Evolutionary conservation across 805 yeast species (phyloP), one percentile per base, ranked within the genome.

Genomic region (Schwanniomyces polymorphus): DNA sequence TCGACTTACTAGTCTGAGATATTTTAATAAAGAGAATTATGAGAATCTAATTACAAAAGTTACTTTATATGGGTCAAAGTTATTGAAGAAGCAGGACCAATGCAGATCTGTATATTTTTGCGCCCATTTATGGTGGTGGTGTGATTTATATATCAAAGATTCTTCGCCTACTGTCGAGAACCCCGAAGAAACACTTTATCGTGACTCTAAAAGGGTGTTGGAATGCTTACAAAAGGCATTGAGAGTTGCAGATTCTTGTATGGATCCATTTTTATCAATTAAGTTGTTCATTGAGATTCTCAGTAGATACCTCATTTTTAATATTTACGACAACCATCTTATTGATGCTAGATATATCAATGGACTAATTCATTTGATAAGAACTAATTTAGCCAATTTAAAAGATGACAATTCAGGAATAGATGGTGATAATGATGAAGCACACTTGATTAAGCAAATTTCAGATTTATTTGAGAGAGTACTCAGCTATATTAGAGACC

Each of bases 81-180:
- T 94, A 43, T 75, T 92, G 58, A 90, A 88, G 64, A 92, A 92
- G 64, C 91, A 94, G 29, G 98, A 92, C 59, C 99, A 94, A 65
- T 91, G 97, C 64, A 81, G 97, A 12, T 85, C 96, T 0, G 96
- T 91, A 5, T 89, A 87, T 61, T 67, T 81, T 43, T 91, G 97
- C 38, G 84, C 96, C 1, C 97, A 94, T 66, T 69, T 94, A 42
- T 94, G 97, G 97, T 88, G 96, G 94, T 86, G 92, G 59, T 82
- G 85, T 21, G 91, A 87, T 49, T 51, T 75, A 14, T 63, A 62
- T 43, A 59, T 64, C n/a, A 49, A 56, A 6, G 70, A 59, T 9
- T 47, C 42, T 9, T 60, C 68, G 10, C 68, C 70, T 0, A 67
- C 71, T 0, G 61, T 60, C 1, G 72, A 77, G 16, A 71, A 64